These are phyloP conservation scores for Suillus subalutaceus DNA, from an alignment of 768 basidiomycete genomes.

Conservation along the genomic window DNA sequence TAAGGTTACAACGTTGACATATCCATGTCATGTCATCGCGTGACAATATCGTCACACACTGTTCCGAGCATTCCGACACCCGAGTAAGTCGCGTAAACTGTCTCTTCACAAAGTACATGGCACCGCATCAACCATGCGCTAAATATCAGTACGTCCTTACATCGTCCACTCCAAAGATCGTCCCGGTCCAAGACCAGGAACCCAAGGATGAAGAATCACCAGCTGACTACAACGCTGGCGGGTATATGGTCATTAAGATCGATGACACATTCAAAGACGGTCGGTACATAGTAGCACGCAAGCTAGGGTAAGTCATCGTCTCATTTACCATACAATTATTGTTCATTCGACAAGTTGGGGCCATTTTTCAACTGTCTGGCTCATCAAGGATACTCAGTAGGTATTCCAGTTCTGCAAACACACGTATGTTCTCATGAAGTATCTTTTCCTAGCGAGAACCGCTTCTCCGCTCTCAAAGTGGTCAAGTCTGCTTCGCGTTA, in stretches of 20 bases:
- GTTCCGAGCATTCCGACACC: background rate
- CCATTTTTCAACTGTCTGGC: slow-evolving; percentile 95
- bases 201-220: slow-evolving; percentile 81
- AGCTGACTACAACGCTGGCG: slow-evolving; percentile 82
- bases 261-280: slow-evolving; percentile 83
- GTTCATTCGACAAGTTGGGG: slow-evolving; percentile 68
- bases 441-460: slow-evolving; percentile 50
- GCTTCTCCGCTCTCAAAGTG: slow-evolving; percentile 91
- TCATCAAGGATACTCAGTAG: slow-evolving; percentile 76
- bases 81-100: slow-evolving; percentile 16
- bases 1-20: background rate
- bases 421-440: slow-evolving; percentile 15
- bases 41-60: slow-evolving; percentile 18
- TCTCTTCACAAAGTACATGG: slow-evolving; percentile 47
- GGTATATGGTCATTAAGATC: slow-evolving; percentile 81
- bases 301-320: slow-evolving; percentile 69
- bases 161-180: slow-evolving; percentile 64
- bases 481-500: slow-evolving; percentile 95
- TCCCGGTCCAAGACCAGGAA: slow-evolving; percentile 65
- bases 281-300: slow-evolving; percentile 85
- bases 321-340: background rate
- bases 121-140: slow-evolving; percentile 64
- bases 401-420: slow-evolving; percentile 33
- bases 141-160: slow-evolving; percentile 81
- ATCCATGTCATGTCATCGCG: background rate